Conservation (phyloP, 2,329 filamentous ascomycete genomes). For the Rutstroemia sp. region DNA sequence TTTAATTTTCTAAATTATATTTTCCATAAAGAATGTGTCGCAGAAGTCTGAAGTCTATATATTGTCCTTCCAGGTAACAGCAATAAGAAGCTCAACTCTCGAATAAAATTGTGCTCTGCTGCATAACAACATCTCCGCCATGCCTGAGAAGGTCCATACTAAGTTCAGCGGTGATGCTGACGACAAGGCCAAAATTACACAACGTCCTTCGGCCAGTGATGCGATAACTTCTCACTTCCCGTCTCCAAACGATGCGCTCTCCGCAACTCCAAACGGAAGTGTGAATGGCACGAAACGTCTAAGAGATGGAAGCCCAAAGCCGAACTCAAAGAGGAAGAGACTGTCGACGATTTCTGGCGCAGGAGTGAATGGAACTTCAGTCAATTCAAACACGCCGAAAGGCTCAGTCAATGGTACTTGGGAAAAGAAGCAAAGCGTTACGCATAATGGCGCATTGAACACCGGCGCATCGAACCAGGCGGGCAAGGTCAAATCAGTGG, state of each 20-base stretch:
- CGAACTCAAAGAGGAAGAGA: constrained; percentile 25
- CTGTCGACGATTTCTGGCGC: constrained; percentile 10
- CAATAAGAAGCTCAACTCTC: too few relatives aligned
- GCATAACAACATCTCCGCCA: constrained; percentile 12
- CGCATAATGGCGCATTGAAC: not conserved
- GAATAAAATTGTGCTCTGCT: too few relatives aligned
- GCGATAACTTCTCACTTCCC: not conserved
- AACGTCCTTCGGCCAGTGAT: not conserved
- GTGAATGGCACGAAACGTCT: constrained; percentile 12
- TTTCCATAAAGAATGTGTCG: too few relatives aligned
- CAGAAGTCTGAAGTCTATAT: too few relatives aligned
- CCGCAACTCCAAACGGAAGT: not conserved
- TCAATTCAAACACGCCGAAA: not conserved
- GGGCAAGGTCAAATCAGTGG: not conserved
- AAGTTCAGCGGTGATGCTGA: constrained; percentile 30
- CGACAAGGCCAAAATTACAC: not conserved
- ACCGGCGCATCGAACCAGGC: not conserved
- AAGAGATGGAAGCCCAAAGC: constrained; percentile 20
- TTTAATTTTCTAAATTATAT: too few relatives aligned
- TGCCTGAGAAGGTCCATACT: constrained; percentile 36
- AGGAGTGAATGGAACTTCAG: constrained; percentile 23
- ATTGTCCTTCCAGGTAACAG: too few relatives aligned
- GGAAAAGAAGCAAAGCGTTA: not conserved
- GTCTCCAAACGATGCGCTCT: not conserved
- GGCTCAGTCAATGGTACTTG: not conserved